Conservation (phyloP, 2,329 filamentous ascomycete genomes). For the Fusarium sp. region DNA sequence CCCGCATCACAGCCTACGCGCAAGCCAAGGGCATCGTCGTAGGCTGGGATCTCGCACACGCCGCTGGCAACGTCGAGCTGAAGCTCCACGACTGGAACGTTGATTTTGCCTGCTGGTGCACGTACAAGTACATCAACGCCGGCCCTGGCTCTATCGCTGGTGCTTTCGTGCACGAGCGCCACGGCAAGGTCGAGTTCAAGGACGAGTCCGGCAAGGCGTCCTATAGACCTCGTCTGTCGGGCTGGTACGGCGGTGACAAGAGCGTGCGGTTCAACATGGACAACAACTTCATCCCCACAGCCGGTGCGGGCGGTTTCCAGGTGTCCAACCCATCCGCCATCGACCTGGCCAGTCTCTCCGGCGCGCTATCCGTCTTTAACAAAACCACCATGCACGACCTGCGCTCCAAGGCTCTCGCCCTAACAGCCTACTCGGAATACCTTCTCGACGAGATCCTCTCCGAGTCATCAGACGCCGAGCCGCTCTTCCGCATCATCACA, state of each 20-base stretch:
- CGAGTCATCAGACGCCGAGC: slow-evolving; percentile 48
- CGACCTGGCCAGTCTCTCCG: slow-evolving; percentile 81
- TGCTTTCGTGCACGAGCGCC: slow-evolving; percentile 82
- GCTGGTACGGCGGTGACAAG: slow-evolving; percentile 92
- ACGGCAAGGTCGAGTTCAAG: slow-evolving; percentile 68
- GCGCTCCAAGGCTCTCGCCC: slow-evolving; percentile 75
- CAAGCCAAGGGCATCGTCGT: slow-evolving; percentile 77
- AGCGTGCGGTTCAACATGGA: slow-evolving; percentile 84
- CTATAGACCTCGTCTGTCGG: slow-evolving; percentile 77
- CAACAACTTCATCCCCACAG: slow-evolving; percentile 81
- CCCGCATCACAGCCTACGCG: slow-evolving; percentile 82
- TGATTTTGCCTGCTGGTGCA: slow-evolving; percentile 94
- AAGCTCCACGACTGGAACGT: slow-evolving; percentile 89
- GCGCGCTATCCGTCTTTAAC: slow-evolving; percentile 79
- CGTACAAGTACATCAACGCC: slow-evolving; percentile 93
- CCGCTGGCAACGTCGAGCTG: slow-evolving; percentile 85
- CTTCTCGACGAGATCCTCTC: slow-evolving; percentile 66
- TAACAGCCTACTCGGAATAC: slow-evolving; percentile 83
- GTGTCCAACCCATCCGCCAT: slow-evolving; percentile 85
- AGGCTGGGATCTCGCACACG: slow-evolving; percentile 91
- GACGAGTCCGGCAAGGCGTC: slow-evolving; percentile 52
- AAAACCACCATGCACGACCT: slow-evolving; percentile 77
- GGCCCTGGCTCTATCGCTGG: slow-evolving; percentile 86
- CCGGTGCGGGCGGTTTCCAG: slow-evolving; percentile 85
- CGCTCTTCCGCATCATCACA: slow-evolving; percentile 75